Conservation (phyloP, 345 rosid species). For the Rubroshorea leprosula region DNA sequence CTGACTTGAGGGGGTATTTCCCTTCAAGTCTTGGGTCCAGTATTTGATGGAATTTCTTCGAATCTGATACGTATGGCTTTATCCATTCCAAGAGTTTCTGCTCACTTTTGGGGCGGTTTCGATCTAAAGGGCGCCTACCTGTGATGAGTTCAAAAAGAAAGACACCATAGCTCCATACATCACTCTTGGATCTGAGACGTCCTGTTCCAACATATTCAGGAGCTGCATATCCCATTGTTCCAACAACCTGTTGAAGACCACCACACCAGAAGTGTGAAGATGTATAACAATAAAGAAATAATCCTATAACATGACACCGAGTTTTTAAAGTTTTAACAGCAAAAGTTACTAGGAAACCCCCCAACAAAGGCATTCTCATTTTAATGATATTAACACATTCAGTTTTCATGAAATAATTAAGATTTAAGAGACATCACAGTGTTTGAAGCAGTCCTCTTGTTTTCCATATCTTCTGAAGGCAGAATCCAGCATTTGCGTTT, state of each 20-base stretch:
- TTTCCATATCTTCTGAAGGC: no score
- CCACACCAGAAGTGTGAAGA: no score
- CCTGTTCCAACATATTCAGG: slow-evolving; percentile 86
- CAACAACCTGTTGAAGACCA: slow-evolving; percentile 57
- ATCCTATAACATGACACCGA: no score
- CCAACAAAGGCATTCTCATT: no score
- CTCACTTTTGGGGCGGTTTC: slow-evolving; percentile 70
- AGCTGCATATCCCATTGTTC: slow-evolving; percentile 91
- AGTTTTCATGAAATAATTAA: no score
- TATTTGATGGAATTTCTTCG: slow-evolving; percentile 46
- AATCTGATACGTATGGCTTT: slow-evolving; percentile 60
- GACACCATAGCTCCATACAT: slow-evolving; percentile 90
- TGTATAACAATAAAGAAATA: no score
- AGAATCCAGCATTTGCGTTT: no score
- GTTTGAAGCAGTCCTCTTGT: no score
- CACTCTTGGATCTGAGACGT: slow-evolving; percentile 75
- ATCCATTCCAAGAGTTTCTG: slow-evolving; percentile 90
- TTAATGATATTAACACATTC: no score
- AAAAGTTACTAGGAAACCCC: no score
- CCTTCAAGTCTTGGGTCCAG: slow-evolving; percentile 70
- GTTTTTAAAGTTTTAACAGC: no score
- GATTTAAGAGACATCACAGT: no score
- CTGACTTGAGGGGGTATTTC: slow-evolving; percentile 40
- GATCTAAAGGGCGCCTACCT: slow-evolving; percentile 76
- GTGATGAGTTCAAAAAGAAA: slow-evolving; percentile 88